phyloP scores from a whole-genome alignment of 345 rosid species.

The Syzygium aqueum region DNA sequence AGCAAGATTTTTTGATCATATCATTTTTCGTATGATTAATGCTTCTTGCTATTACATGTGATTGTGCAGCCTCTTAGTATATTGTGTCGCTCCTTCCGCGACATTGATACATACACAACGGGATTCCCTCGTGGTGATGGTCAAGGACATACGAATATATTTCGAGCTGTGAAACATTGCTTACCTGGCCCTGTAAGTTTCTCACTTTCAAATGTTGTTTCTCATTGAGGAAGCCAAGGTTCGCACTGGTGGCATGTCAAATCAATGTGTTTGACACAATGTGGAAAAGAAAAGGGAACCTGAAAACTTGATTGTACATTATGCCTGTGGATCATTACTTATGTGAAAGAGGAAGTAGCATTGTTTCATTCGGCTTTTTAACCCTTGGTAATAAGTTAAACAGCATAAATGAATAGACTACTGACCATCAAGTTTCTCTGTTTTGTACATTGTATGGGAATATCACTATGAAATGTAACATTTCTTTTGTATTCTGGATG shows the following conservation, averaged over 20 bases:
- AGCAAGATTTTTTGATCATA: background rate
- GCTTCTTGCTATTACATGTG: slow-evolving; percentile 1
- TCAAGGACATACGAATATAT: slow-evolving; percentile 76
- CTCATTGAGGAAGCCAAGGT: background rate
- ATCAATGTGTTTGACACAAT: background rate
- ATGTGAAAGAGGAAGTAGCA: background rate
- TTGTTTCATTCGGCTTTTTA: background rate
- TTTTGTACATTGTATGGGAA: background rate
- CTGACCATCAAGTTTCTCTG: background rate
- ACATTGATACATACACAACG: slow-evolving; percentile 68
- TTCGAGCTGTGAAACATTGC: slow-evolving; percentile 88
- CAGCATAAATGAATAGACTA: background rate
- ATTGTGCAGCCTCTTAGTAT: slow-evolving; percentile 86
- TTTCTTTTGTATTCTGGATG: background rate
- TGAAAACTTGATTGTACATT: background rate
- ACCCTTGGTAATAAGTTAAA: background rate
- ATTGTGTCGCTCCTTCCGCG: slow-evolving; percentile 71
- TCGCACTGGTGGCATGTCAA: background rate
- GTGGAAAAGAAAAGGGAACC: background rate
- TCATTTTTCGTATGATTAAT: background rate
- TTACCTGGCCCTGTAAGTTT: slow-evolving; percentile 92
- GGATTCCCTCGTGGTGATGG: slow-evolving; percentile 88
- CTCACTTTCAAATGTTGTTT: background rate
- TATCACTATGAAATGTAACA: background rate
- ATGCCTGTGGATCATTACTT: background rate